A percentile compares a stretch with the other conserved stretches of the same genome.
These are phyloP conservation scores for Carpinus viminea DNA, from an alignment of 306 rosid genomes.

Conservation along the genomic window DNA sequence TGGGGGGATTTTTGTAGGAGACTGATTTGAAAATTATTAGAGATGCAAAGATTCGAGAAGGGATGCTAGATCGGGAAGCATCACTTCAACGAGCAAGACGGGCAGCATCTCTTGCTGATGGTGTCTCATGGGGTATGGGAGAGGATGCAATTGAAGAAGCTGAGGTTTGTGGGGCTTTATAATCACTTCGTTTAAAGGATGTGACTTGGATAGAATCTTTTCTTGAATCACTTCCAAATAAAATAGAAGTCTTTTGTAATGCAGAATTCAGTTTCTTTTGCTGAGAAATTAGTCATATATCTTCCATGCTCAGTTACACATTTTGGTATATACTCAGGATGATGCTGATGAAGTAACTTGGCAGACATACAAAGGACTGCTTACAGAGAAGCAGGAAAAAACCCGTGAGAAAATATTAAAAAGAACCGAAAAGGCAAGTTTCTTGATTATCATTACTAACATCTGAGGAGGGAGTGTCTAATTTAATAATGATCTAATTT, in stretches of 20 bases:
- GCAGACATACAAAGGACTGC: slow-evolving; percentile 93
- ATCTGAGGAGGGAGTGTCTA: slow-evolving; percentile 1
- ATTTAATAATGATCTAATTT: not conserved
- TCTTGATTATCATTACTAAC: slow-evolving; percentile 20
- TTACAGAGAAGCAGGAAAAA: slow-evolving; percentile 89
- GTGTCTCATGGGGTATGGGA: slow-evolving; percentile 96
- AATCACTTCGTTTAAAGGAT: slow-evolving; percentile 8
- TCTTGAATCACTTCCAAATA: slow-evolving; percentile 20
- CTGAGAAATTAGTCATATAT: slow-evolving; percentile 22
- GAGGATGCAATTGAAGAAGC: slow-evolving; percentile 96
- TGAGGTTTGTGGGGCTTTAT: slow-evolving; percentile 57
- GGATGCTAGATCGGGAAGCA: slow-evolving; percentile 76
- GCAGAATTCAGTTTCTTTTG: slow-evolving; percentile 19
- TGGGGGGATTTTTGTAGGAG: slow-evolving; percentile 51
- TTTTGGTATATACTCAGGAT: slow-evolving; percentile 56
- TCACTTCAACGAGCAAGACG: slow-evolving; percentile 82
- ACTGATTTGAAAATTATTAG: slow-evolving; percentile 49
- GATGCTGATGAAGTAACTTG: slow-evolving; percentile 87
- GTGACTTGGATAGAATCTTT: slow-evolving; percentile 10
- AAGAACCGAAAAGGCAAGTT: slow-evolving; percentile 84
- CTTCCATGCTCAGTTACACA: slow-evolving; percentile 29
- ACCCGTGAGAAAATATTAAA: slow-evolving; percentile 82
- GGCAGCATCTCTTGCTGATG: slow-evolving; percentile 81
- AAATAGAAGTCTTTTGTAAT: not conserved
- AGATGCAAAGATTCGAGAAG: slow-evolving; percentile 65